Conservation (phyloP, 202 grass and related monocot genomes). For the Carex arenaria region DNA sequence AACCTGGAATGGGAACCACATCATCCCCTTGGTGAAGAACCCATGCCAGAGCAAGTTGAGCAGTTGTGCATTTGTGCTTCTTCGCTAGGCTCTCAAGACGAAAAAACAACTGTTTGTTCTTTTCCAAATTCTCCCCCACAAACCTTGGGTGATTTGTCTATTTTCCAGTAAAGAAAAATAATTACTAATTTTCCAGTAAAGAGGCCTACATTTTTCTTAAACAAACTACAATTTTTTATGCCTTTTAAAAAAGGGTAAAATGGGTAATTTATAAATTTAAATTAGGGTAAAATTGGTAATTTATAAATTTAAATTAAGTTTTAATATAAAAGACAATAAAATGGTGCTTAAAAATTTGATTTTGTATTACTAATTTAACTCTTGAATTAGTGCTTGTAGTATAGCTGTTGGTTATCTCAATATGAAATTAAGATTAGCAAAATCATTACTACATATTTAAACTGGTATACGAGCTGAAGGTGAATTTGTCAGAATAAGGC, state of each 20-base stretch:
- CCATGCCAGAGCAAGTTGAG: slow-evolving; percentile 35
- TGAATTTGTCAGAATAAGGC: background rate
- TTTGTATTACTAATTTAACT: background rate
- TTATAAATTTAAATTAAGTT: no score
- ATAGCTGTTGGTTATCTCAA: background rate
- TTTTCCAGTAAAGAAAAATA: background rate
- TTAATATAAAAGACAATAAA: no score
- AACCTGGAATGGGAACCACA: slow-evolving; percentile 38
- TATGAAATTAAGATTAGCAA: background rate
- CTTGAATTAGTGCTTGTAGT: background rate
- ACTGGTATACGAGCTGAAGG: background rate
- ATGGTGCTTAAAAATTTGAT: no score
- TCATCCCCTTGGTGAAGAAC: slow-evolving; percentile 29
- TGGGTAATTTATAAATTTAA: no score
- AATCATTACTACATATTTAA: background rate
- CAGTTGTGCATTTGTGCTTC: slow-evolving; percentile 25
- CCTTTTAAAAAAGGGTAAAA: no score
- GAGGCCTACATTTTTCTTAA: no score
- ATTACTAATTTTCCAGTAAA: background rate
- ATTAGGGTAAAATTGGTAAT: no score
- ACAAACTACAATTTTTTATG: no score
- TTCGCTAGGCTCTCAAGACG: slow-evolving; percentile 16
- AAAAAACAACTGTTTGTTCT: slow-evolving; percentile 20
- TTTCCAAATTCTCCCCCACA: slow-evolving; percentile 24
- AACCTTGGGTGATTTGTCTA: slow-evolving; percentile 19